Evolutionary conservation across 768 basidiomycete species (phyloP), one percentile per base, ranked within the genome.

Genomic region (Rhodotorula kratochvilovae): DNA sequence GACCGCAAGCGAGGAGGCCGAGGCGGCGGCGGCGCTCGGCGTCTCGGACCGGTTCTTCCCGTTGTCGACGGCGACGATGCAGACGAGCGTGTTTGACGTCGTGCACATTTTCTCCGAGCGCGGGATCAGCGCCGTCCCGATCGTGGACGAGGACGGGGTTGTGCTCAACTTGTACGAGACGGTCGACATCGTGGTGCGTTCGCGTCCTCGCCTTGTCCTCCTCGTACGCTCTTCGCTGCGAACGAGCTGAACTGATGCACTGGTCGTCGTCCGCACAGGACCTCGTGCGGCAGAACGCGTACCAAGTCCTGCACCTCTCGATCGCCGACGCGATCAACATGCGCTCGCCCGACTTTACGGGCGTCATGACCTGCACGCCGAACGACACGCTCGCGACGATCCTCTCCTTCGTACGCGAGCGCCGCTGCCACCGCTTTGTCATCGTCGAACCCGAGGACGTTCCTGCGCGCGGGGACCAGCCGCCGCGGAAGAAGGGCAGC

Each of bases 61-160:
- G 5, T 88, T 98, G 67, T 90, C 91, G 11, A 96, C 93, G 0
- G 95, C 95, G 19, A 93, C 88, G 43, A 83, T 95, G 77, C 83
- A 87, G 67, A 96, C 95, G 0, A 89, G 90, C 39, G 96, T 99
- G 5, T 97, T 96, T 77, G 93, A 98, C 78, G 92, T 98, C 70
- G 96, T 98, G 5, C 96, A 99, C 79, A 92, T 95, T 89, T 98
- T 98, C 80, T 95, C 92, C 0, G 90, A 93, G 80, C 86, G 89
- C 54, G 89, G 93, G 36, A 96, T 99, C 76, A 93, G 91, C 16
- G 95, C 95, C 11, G 95, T 99, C 11, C 96, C 96, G 15, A 97
- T 99, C 79, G 85, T 98, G 42, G 91, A 99, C 77, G 78, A 79
- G 51, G 69, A 75, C 19, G 95, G 95, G 16, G 85, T 93, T 63